Base-by-base conservation (phyloP, 2,329 filamentous ascomycete species). In the Cercospora citrullina region DNA sequence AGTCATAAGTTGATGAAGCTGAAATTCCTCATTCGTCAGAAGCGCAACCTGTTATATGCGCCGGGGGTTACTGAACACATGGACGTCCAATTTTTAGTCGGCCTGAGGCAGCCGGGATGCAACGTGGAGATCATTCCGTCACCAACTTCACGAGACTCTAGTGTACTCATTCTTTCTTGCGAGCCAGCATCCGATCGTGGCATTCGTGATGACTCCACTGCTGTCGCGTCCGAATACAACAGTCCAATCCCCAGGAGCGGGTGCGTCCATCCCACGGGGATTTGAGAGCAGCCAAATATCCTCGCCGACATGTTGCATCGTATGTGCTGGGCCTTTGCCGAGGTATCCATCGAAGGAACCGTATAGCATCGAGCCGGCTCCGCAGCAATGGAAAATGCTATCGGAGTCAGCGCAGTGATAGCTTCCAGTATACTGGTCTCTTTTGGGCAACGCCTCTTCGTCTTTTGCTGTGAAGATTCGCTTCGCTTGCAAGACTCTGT, bases 181-280 rank as follows among this genome's bases (percentile, higher is more conserved):
- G 18, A 82, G 64, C 80, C 80, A 82, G 66, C 80, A 83, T 9
- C 81, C 80, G 58, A 82, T 75, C 0, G 71, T 80, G 9, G 77
- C 72, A 0, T 74, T 73, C 5, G 58, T 60, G 0, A 80, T 71
- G 10, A 53, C 68, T 26, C 33, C 64, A 28, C 59, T 64, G 9
- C 66, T 60, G 5, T 68, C 59, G 4, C 72, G 68, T 30, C 67
- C 65, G 66, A 83, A 79, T 3, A 79, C 75, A 1, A 83, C 68
- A 0, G 81, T 83, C 81, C 81, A 83, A 61, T 82, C 77, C 4
- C 81, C 81, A 0, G 81, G 81, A 0, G 81, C 77, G 4, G 78
- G 77, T 0, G 80, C 77, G 71, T 84, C 82, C 66, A 83, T 69
- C 10, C 79, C 79, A 57, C 82, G 73, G 4, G 79, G 79, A 66